A percentile compares a stretch with the other conserved stretches of the same genome.
Conservation (phyloP, 2,329 filamentous ascomycete species). For the Zymoseptoria crescenta region DNA sequence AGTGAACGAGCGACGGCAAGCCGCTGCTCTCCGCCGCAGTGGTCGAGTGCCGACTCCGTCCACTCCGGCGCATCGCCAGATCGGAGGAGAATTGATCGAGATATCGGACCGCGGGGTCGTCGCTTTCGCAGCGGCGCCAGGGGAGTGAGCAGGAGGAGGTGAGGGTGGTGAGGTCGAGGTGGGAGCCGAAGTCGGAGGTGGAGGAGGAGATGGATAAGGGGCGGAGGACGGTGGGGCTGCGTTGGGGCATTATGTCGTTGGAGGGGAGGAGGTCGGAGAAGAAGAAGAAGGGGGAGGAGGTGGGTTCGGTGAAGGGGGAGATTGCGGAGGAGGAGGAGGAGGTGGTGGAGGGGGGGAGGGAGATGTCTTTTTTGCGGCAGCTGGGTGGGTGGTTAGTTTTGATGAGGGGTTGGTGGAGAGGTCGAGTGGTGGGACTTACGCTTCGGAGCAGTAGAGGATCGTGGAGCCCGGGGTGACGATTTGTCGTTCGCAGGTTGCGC, state of each 20-base stretch:
- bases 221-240: slow-evolving; percentile 38
- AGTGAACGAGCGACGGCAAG: slow-evolving; percentile 41
- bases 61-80: slow-evolving; percentile 12
- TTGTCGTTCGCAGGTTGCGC: slow-evolving; percentile 58
- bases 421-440: slow-evolving; percentile 38
- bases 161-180: slow-evolving; percentile 6
- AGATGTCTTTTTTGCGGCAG: slow-evolving; percentile 39
- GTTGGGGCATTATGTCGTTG: slow-evolving; percentile 40
- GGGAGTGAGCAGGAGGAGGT: neutral
- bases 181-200: slow-evolving; percentile 16
- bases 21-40: no score
- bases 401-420: neutral
- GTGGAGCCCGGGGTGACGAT: slow-evolving; percentile 54
- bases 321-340: slow-evolving; percentile 19
- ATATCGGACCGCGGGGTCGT: slow-evolving; percentile 31
- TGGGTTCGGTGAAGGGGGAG: slow-evolving; percentile 5
- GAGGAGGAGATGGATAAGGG: slow-evolving; percentile 32
- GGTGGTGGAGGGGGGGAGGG: slow-evolving; percentile 16
- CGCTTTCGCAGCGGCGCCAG: slow-evolving; percentile 24
- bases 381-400: slow-evolving; percentile 19
- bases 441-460: slow-evolving; percentile 58
- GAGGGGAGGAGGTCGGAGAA: slow-evolving; percentile 16
- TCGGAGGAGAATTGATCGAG: slow-evolving; percentile 35
- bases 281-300: slow-evolving; percentile 11
- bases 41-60: no score